These are phyloP conservation scores for Apiotrichum laibachii DNA, from an alignment of 1,284 basidiomycete species.

Conservation along the genomic window DNA sequence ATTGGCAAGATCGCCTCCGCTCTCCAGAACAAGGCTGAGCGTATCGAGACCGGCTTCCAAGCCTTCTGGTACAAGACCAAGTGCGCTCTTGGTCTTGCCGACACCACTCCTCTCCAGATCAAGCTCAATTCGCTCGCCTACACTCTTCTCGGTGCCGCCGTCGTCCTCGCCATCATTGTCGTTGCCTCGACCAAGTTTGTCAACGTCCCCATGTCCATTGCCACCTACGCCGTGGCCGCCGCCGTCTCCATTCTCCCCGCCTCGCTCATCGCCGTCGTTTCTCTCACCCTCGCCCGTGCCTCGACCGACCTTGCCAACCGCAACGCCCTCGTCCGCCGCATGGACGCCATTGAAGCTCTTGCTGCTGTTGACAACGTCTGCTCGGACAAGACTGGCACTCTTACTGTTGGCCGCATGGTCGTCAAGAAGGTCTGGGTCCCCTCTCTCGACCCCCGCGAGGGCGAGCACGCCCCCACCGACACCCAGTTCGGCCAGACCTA, in stretches of 20 bases:
- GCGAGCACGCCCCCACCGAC: conserved; percentile 27
- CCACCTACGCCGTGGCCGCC: conserved; percentile 55
- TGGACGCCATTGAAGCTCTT: conserved; percentile 60
- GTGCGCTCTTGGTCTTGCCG: conserved; percentile 52
- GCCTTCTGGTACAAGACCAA: conserved; percentile 48
- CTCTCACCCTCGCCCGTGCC: conserved; percentile 50
- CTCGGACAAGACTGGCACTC: conserved; percentile 64
- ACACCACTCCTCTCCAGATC: conserved; percentile 62
- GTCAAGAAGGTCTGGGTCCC: conserved; percentile 62
- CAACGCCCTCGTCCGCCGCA: conserved; percentile 55
- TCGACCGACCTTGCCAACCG: conserved; percentile 52
- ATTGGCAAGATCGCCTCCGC: conserved; percentile 61
- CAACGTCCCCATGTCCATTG: conserved; percentile 51
- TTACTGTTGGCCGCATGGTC: conserved; percentile 60
- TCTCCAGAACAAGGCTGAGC: conserved; percentile 50
- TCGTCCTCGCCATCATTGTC: conserved; percentile 61
- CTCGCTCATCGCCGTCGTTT: conserved; percentile 53
- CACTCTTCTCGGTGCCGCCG: conserved; percentile 59
- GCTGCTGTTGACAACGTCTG: conserved; percentile 62
- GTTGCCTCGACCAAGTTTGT: conserved; percentile 58
- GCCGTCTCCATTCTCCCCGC: conserved; percentile 60
- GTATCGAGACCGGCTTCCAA: conserved; percentile 46
- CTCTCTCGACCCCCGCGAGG: conserved; percentile 25
- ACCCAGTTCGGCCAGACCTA: conserved; percentile 47
- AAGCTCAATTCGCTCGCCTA: conserved; percentile 63